Evolutionary conservation across 768 basidiomycete species (phyloP), one percentile per base, ranked within the genome.

Genomic region (Amanita pseudoporphyria): DNA sequence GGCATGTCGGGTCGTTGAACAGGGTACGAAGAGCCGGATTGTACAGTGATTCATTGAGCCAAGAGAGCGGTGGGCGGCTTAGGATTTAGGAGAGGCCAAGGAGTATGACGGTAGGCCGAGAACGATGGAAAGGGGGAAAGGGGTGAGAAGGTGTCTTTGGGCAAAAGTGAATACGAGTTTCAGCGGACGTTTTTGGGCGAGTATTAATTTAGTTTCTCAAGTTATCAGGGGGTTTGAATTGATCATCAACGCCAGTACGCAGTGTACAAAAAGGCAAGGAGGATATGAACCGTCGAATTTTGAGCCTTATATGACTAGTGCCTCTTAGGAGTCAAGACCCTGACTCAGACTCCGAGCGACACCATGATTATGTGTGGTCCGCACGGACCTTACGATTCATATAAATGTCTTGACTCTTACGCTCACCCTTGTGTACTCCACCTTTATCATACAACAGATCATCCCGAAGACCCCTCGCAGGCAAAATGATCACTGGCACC

Each of bases 321-420:
- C 33, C 4, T 12, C 33, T n/a, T n/a, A 32, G 31, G 31, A 13
- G 6, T 13, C 31, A 32, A 13, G 31, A 32, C 6, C 6, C 31
- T 32, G n/a, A n/a, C n/a, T n/a, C n/a, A n/a, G 31, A 32, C 31
- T 6, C 37, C 37, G n/a, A 38, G 37, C n/a, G n/a, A n/a, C 37
- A 38, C 37, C 37, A 38, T 38, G 37, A 38, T 38, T 38, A 38
- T n/a, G 37, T 38, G 37, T 38, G 37, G 37, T 38, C 37, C 37
- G 37, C 37, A 38, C 37, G 37, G 37, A 32, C 31, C 31, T 32
- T 32, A 32, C 10, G 33, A 40, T 40, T 40, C 38, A 40, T 22
- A 40, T 40, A 40, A 40, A 40, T 40, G 38, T 40, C 38, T 38
- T 38, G 37, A 38, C 38, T 40, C 16, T 7, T 40, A 40, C 16